Base-by-base conservation (phyloP, 1,139 yeast species). In the Blastobotrys buckinghamii region DNA sequence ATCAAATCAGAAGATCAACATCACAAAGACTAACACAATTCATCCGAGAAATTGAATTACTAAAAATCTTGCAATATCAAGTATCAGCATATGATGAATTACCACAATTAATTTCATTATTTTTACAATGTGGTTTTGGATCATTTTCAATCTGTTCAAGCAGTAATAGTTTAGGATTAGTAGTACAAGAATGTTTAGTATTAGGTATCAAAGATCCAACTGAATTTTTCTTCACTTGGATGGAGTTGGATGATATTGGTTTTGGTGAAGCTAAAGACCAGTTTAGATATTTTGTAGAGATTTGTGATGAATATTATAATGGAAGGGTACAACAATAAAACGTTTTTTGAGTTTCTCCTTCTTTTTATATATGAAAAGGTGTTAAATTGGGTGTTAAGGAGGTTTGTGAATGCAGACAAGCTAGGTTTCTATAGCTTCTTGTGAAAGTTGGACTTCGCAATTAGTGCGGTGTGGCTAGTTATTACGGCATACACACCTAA, bases 221-320 rank as follows among this genome's bases (percentile, higher is more conserved):
- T 15, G 22, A 41, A 6, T 41, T 41, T 16, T 41, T 5, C 17
- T 2, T 12, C 6, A n/a, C 26, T 27, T 41, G 44, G 44, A 17
- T 13, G 2, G 20, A 16, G 24, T 29, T 41, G n/a, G 38, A 16
- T 17, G 36, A 17, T 15, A 27, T 41, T 35, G 44, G 44, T 9
- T 29, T 32, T 30, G 37, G 44, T 15, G 44, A 41, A 29, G 44
- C 44, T 13, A 16, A 19, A 15, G 44, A 41, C n/a, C 19, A 41
- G 7, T 41, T 41, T 20, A 41, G 9, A 29, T 35, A 41, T 16
- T 41, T 19, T 16, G 29, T 41, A 15, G 2, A 5, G 3, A 15
- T 39, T n/a, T 26, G 9, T n/a, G n/a, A 32, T 13, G n/a, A 13
- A 17, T 12, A 19, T 22, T 39, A 39, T 17, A 22, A 22, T 22